Evolutionary conservation across 139 green algal genomes (phyloP).

Genomic region (Chlamydomonas sp.): DNA sequence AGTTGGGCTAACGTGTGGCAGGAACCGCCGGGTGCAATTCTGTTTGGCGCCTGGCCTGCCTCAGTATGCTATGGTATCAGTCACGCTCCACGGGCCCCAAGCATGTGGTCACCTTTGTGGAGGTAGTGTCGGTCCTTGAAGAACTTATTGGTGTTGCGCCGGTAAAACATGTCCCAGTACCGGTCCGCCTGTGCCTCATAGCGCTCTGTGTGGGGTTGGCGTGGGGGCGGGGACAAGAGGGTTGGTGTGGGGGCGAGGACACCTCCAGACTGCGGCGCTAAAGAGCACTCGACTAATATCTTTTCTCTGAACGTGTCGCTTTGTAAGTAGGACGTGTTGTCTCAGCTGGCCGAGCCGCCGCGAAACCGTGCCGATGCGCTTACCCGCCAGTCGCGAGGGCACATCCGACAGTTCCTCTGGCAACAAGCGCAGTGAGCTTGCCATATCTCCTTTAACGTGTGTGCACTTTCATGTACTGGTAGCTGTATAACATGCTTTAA

Average conservation of each 20-base stretch:
- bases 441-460: too few relatives aligned
- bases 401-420: conserved; percentile 27
- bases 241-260: not conserved
- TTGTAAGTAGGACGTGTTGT: not conserved
- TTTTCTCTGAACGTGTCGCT: not conserved
- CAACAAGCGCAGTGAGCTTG: not conserved
- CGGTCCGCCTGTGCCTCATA: conserved; percentile 69
- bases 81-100: too few relatives aligned
- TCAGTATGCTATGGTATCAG: too few relatives aligned
- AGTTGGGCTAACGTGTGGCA: too few relatives aligned
- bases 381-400: conserved; percentile 4
- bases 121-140: conserved; percentile 94
- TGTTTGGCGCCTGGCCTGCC: too few relatives aligned
- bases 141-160: conserved; percentile 76
- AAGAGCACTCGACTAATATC: not conserved
- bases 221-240: not conserved
- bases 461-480: too few relatives aligned
- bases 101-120: conserved; percentile 49
- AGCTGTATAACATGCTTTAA: too few relatives aligned
- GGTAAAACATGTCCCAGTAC: conserved; percentile 91
- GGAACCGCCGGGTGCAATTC: too few relatives aligned
- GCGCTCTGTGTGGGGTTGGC: conserved; percentile 45
- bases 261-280: not conserved
- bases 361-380: not conserved
- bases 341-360: not conserved